Percentiles rank a stretch among this genome's conserved stretches.
Conservation (phyloP, 805 yeast species). For the Pichia ethanolica region DNA sequence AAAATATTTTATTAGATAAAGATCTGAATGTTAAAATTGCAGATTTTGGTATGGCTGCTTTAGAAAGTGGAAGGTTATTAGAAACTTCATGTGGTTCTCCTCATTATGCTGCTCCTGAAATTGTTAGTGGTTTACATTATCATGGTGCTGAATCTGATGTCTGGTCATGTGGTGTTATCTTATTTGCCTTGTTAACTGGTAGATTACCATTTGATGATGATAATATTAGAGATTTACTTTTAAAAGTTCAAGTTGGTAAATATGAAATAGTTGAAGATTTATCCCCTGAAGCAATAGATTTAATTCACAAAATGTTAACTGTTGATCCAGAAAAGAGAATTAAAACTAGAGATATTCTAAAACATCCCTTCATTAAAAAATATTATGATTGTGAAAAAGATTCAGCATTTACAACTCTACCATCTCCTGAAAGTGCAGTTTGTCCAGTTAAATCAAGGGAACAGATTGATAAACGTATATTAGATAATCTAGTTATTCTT, state of each 20-base stretch:
- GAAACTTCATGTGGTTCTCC: conserved; percentile 98
- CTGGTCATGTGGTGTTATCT: conserved; percentile 96
- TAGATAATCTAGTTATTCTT: conserved; percentile 47
- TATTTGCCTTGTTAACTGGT: conserved; percentile 90
- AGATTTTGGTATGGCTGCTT: conserved; percentile 98
- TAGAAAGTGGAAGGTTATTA: conserved; percentile 69
- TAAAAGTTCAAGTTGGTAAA: conserved; percentile 87
- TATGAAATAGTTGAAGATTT: conserved; percentile 77
- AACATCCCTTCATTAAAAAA: conserved; percentile 75
- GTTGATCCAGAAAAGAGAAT: conserved; percentile 81
- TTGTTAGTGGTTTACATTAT: conserved; percentile 88
- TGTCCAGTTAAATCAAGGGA: conserved; percentile 37
- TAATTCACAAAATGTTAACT: conserved; percentile 70
- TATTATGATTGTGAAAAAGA: conserved; percentile 46
- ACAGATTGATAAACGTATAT: conserved; percentile 45
- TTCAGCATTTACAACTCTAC: conserved; percentile 33
- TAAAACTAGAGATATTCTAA: conserved; percentile 63
- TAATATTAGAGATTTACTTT: conserved; percentile 74
- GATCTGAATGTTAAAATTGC: conserved; percentile 90
- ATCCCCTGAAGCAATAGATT: conserved; percentile 79
- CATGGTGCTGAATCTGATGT: conserved; percentile 97
- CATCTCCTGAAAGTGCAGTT: conserved; percentile 48
- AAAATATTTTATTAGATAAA: conserved; percentile 70
- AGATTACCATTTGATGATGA: conserved; percentile 97
- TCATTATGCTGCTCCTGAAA: conserved; percentile 97